phyloP scores from a whole-genome alignment of 2,329 filamentous ascomycete genomes.

The Venturia oleaginea region DNA sequence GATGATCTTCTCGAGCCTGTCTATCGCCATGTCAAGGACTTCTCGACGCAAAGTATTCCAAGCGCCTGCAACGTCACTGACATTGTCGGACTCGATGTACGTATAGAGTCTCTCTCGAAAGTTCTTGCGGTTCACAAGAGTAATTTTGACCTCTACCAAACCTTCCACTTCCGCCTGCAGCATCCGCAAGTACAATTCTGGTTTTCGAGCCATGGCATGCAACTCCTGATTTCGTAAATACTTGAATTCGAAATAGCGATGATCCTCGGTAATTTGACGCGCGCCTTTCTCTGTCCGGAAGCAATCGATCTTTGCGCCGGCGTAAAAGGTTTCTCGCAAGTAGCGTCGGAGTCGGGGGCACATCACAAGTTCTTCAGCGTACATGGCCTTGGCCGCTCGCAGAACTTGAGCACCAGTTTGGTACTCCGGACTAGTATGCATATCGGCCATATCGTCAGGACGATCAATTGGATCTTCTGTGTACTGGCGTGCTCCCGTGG shows the following conservation, averaged over 20 bases:
- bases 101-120: conserved; percentile 70
- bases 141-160: conserved; percentile 74
- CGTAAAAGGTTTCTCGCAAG: conserved; percentile 75
- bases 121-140: conserved; percentile 63
- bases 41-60: conserved; percentile 88
- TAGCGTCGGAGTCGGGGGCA: conserved; percentile 85
- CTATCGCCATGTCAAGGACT: conserved; percentile 70
- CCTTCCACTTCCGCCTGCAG: conserved; percentile 93
- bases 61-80: conserved; percentile 85
- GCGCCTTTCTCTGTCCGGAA: conserved; percentile 88
- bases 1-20: conserved; percentile 74
- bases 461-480: conserved; percentile 74
- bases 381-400: conserved; percentile 74
- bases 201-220: conserved; percentile 67
- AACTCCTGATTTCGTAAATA: conserved; percentile 88
- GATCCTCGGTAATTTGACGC: conserved; percentile 85
- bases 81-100: conserved; percentile 90
- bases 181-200: conserved; percentile 93
- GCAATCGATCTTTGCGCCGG: conserved; percentile 76
- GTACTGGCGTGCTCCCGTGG: conserved; percentile 67
- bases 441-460: conserved; percentile 82
- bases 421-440: conserved; percentile 62
- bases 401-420: conserved; percentile 67
- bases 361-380: conserved; percentile 78
- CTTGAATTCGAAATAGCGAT: conserved; percentile 96